phyloP scores from a whole-genome alignment of 73 alveolate genomes.

The Paramecium primaurelia region DNA sequence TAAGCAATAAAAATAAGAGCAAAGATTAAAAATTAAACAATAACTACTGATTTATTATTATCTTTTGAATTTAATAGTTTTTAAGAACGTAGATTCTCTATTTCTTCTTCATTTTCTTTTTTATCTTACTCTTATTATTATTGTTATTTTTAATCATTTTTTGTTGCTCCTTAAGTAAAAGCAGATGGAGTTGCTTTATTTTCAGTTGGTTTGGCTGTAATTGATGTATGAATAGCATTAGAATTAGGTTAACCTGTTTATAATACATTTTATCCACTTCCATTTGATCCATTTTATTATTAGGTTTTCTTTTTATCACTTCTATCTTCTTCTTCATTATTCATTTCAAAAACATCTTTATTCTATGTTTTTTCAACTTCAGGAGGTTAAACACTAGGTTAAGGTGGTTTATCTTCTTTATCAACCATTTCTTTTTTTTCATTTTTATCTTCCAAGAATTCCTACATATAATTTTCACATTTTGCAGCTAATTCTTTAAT shows the following conservation, averaged over 20 bases:
- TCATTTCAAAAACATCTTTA: conserved; percentile 18
- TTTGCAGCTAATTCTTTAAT: conserved; percentile 54
- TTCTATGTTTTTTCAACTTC: neutral
- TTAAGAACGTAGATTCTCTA: conserved; percentile 38
- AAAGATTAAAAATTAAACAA: conserved; percentile 34
- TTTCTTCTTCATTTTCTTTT: conserved; percentile 57
- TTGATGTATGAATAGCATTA: conserved; percentile 34
- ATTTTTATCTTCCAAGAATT: conserved; percentile 51
- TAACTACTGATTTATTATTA: conserved; percentile 56
- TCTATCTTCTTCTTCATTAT: conserved; percentile 21
- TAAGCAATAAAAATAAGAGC: conserved; percentile 48
- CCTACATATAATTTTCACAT: conserved; percentile 55
- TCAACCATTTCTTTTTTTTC: conserved; percentile 37
- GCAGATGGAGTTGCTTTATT: neutral
- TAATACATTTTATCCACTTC: neutral
- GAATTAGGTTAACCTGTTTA: neutral
- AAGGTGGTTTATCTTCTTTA: neutral
- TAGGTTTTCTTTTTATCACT: neutral
- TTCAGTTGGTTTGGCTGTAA: neutral
- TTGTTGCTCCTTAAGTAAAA: conserved; percentile 29
- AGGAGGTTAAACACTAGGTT: neutral
- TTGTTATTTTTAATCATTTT: neutral
- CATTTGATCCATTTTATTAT: neutral
- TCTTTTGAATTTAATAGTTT: conserved; percentile 50
- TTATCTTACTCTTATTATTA: conserved; percentile 28